Conservation (phyloP, 495 filamentous ascomycete genomes). For the Aspergillus nidulans region DNA sequence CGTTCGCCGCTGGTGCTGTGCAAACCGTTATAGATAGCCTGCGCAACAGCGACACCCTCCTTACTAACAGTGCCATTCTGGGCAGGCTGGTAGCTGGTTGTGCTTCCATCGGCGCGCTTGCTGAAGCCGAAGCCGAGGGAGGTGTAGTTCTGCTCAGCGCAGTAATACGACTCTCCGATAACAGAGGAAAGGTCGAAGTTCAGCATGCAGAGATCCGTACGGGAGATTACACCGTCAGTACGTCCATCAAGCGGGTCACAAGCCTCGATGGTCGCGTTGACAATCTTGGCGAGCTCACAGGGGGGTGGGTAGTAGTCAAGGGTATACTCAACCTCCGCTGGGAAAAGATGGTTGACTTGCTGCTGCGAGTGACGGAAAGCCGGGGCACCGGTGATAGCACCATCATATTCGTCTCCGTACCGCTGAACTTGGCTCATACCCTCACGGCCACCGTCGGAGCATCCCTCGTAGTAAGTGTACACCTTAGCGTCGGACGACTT, state of each 20-base stretch:
- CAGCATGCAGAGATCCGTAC: slow-evolving; percentile 49
- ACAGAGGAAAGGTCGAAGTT: slow-evolving; percentile 40
- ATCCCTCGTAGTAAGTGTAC: slow-evolving; percentile 38
- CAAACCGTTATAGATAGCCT: slow-evolving; percentile 30
- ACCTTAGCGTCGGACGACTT: slow-evolving; percentile 23
- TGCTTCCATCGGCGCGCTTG: slow-evolving; percentile 30
- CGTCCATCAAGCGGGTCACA: slow-evolving; percentile 51
- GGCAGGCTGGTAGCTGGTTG: slow-evolving; percentile 23
- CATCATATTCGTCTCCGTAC: slow-evolving; percentile 47
- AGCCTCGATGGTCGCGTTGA: slow-evolving; percentile 45
- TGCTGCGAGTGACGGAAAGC: slow-evolving; percentile 49
- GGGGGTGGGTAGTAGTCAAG: slow-evolving; percentile 47
- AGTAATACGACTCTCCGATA: slow-evolving; percentile 47
- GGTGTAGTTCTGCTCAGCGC: slow-evolving; percentile 34
- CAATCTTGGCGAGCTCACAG: slow-evolving; percentile 49
- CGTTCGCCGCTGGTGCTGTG: slow-evolving; percentile 29
- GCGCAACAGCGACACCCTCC: slow-evolving; percentile 26
- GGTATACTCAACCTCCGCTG: slow-evolving; percentile 38
- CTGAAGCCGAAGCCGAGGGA: slow-evolving; percentile 35
- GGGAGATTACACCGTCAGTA: slow-evolving; percentile 48
- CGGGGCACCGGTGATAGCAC: slow-evolving; percentile 46
- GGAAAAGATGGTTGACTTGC: slow-evolving; percentile 48
- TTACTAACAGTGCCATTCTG: slow-evolving; percentile 30
- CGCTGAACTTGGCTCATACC: slow-evolving; percentile 50
- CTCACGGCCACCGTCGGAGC: slow-evolving; percentile 36